Percentiles rank a stretch among this genome's conserved stretches.
phyloP scores from a whole-genome alignment of 1,284 basidiomycete genomes.

The Gymnopus androsaceus region DNA sequence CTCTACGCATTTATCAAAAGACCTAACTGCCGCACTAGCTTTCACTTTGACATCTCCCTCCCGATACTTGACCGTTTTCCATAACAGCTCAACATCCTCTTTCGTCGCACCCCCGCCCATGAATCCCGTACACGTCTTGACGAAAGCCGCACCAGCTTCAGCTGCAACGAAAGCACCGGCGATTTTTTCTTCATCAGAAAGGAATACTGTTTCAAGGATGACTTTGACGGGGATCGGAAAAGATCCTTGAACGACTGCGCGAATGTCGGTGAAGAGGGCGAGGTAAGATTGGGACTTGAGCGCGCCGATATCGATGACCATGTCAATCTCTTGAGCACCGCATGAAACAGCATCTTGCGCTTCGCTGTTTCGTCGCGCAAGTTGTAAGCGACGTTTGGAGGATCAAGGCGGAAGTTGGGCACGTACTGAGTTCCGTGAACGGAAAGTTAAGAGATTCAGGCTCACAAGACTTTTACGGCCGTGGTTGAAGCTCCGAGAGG shows the following conservation, averaged over 20 bases:
- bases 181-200: conserved; percentile 44
- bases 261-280: conserved; percentile 40
- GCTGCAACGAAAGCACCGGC: conserved; percentile 45
- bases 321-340: conserved; percentile 51
- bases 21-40: conserved; percentile 49
- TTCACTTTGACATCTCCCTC: conserved; percentile 44
- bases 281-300: conserved; percentile 41
- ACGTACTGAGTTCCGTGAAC: too few relatives aligned
- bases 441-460: too few relatives aligned
- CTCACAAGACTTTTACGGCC: conserved; percentile 43
- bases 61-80: conserved; percentile 39
- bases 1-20: conserved; percentile 43
- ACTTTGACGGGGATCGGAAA: conserved; percentile 42
- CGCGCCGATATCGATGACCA: conserved; percentile 47
- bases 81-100: conserved; percentile 46
- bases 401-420: too few relatives aligned
- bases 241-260: conserved; percentile 35
- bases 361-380: too few relatives aligned
- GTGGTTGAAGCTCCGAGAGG: conserved; percentile 46
- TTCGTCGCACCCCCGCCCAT: conserved; percentile 42
- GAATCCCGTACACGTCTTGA: conserved; percentile 54
- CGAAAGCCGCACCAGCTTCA: conserved; percentile 48
- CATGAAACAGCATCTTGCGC: conserved; percentile 42
- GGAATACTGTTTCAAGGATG: conserved; percentile 48
- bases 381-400: too few relatives aligned